Conservation (phyloP, 2,329 filamentous ascomycete genomes). For the Fusarium luffae region DNA sequence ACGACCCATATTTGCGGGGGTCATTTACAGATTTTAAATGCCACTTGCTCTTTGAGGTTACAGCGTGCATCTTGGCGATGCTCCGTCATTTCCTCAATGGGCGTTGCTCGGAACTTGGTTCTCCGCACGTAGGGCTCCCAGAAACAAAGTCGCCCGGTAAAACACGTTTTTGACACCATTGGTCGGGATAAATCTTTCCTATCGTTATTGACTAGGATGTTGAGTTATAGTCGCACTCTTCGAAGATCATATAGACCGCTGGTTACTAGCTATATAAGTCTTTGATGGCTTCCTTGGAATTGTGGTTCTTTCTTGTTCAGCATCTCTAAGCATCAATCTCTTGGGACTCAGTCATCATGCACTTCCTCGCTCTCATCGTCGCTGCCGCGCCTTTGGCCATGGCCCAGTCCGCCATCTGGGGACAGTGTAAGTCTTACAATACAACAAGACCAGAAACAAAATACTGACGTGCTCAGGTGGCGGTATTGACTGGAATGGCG, state of each 20-base stretch:
- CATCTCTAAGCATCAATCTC: neutral
- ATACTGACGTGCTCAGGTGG: constrained; percentile 1
- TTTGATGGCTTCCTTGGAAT: neutral
- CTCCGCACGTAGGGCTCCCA: constrained; percentile 9
- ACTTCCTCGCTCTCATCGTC: constrained; percentile 9
- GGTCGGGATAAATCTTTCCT: neutral
- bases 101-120: constrained; percentile 25
- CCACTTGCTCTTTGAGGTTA: constrained; percentile 9
- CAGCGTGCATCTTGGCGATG: constrained; percentile 1
- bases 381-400: constrained; percentile 11
- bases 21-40: neutral
- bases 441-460: fast-evolving
- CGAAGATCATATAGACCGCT: neutral
- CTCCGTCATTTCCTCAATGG: constrained; percentile 31
- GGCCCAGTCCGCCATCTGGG: constrained; percentile 18
- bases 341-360: neutral
- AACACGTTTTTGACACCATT: neutral
- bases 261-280: constrained; percentile 10
- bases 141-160: constrained; percentile 1
- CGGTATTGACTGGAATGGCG: neutral
- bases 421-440: constrained; percentile 5
- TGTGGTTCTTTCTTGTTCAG: neutral
- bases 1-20: constrained; percentile 3
- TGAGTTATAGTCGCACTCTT: neutral
- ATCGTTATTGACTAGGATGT: neutral